Evolutionary conservation across 2,329 filamentous ascomycete genomes (phyloP).

Genomic region (Pyricularia grisea): DNA sequence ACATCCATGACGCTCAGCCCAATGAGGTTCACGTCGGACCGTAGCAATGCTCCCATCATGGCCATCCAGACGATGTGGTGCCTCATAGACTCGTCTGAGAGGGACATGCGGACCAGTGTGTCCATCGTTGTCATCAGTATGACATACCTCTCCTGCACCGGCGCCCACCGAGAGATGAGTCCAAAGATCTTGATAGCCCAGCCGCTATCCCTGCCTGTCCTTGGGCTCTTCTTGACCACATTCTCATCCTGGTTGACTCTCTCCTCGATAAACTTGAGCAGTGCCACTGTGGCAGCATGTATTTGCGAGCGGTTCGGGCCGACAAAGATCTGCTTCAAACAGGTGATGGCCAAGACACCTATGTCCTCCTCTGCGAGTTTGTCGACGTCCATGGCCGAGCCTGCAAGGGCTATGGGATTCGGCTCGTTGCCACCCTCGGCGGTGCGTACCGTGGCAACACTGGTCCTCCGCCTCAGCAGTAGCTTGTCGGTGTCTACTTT

Average conservation of each 20-base stretch:
- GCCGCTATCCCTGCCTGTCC: conserved; percentile 39
- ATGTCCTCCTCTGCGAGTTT: conserved; percentile 84
- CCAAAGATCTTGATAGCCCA: conserved; percentile 82
- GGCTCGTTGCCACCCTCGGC: conserved; percentile 45
- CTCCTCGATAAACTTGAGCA: conserved; percentile 66
- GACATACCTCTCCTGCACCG: conserved; percentile 88
- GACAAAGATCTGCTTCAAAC: conserved; percentile 77
- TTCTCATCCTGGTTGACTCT: conserved; percentile 41
- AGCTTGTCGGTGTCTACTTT: conserved; percentile 57
- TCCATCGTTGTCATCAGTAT: conserved; percentile 80
- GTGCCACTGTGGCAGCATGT: conserved; percentile 61
- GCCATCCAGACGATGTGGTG: conserved; percentile 68
- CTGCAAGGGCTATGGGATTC: conserved; percentile 64
- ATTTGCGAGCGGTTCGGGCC: conserved; percentile 77
- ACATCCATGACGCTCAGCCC: conserved; percentile 96
- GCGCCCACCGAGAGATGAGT: conserved; percentile 75
- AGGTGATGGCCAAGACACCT: conserved; percentile 73
- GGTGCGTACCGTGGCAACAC: conserved; percentile 69
- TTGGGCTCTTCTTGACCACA: conserved; percentile 39
- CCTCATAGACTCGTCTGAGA: conserved; percentile 61
- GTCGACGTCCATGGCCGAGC: conserved; percentile 79
- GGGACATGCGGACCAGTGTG: conserved; percentile 55
- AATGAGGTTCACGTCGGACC: conserved; percentile 86
- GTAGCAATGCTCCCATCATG: conserved; percentile 73
- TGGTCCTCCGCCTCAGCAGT: conserved; percentile 63